phyloP scores from a whole-genome alignment of 2,329 filamentous ascomycete genomes.

The Pestalotiopsis sp. region DNA sequence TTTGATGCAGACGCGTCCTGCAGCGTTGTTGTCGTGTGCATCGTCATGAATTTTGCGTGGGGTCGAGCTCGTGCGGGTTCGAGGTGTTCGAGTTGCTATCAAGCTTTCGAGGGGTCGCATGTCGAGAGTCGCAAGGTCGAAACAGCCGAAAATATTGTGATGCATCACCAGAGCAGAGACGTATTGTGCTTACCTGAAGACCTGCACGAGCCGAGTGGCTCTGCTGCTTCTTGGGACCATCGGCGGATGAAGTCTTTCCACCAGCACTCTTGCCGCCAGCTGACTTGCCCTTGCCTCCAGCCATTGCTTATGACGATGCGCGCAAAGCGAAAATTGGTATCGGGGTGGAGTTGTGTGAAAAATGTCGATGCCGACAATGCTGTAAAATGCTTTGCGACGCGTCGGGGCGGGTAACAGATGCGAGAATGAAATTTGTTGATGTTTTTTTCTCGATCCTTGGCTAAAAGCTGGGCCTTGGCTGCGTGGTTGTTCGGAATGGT shows the following conservation, averaged over 20 bases:
- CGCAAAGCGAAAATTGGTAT: conserved; percentile 2
- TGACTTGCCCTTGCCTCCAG: conserved; percentile 93
- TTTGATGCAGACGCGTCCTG: background rate
- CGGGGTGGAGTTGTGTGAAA: background rate
- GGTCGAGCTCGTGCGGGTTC: background rate
- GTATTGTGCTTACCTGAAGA: conserved; percentile 75
- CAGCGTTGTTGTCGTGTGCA: conserved; percentile 10
- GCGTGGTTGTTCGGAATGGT: background rate
- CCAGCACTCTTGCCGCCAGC: conserved; percentile 69
- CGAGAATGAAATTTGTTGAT: conserved; percentile 15
- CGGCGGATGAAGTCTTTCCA: conserved; percentile 47
- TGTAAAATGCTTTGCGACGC: conserved; percentile 8
- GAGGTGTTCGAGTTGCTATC: conserved; percentile 12
- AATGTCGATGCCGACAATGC: background rate
- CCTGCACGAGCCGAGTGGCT: conserved; percentile 96
- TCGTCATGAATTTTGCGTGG: background rate
- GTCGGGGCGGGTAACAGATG: conserved; percentile 3
- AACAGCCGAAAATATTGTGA: background rate
- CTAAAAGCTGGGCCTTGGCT: conserved; percentile 5
- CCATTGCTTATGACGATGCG: conserved; percentile 48
- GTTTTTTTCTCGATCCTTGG: conserved; percentile 9
- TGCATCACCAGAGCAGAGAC: conserved; percentile 3
- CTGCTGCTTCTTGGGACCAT: conserved; percentile 81
- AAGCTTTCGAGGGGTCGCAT: conserved; percentile 3
- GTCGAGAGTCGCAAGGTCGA: background rate